phyloP scores from a whole-genome alignment of 345 rosid species.

The Populus nigra region DNA sequence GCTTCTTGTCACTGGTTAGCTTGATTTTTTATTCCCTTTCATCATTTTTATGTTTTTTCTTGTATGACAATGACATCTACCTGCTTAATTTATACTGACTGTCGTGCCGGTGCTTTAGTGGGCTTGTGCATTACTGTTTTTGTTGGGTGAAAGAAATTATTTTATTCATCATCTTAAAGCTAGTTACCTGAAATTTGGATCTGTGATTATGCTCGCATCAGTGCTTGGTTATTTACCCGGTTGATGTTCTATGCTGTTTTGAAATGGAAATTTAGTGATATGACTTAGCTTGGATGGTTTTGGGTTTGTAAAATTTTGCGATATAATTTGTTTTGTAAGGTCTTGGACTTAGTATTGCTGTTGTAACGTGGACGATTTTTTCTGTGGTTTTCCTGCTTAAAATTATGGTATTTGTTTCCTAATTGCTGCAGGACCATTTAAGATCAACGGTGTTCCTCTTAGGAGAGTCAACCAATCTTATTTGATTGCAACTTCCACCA shows the following conservation, averaged over 20 bases:
- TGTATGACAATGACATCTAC: neutral
- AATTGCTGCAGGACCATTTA: slow-evolving; percentile 56
- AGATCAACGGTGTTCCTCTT: slow-evolving; percentile 70
- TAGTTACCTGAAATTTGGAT: neutral
- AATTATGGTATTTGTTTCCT: neutral
- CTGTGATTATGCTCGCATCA: neutral
- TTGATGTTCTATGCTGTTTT: neutral
- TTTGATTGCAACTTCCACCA: slow-evolving; percentile 64
- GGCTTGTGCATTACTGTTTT: neutral
- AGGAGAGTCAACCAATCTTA: slow-evolving; percentile 67
- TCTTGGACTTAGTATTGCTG: neutral
- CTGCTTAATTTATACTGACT: neutral
- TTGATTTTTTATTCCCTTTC: neutral
- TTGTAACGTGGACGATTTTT: neutral
- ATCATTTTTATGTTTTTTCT: neutral
- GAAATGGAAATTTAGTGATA: neutral
- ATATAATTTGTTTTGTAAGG: neutral
- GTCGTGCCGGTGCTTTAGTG: no score
- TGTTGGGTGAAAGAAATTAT: neutral
- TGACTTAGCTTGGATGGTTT: neutral
- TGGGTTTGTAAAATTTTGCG: neutral
- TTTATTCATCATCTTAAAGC: neutral
- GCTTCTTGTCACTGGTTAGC: slow-evolving; percentile 73
- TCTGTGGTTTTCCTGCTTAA: neutral
- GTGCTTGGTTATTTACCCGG: neutral